These are phyloP conservation scores for Fusarium azukiicola DNA, from an alignment of 2,329 filamentous ascomycete species.

Conservation along the genomic window DNA sequence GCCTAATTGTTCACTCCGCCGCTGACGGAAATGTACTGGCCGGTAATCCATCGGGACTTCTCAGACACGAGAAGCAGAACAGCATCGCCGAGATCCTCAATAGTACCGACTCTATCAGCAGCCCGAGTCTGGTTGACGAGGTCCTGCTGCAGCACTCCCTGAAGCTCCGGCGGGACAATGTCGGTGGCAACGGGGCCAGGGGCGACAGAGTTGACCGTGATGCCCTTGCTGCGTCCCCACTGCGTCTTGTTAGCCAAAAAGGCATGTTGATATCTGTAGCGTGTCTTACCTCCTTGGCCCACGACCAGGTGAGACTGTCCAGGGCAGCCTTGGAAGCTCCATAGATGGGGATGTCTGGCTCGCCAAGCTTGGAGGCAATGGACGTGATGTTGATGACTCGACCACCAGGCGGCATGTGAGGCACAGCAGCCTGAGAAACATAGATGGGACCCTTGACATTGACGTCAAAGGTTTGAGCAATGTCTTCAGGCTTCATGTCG, in stretches of 20 bases:
- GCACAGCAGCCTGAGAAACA: conserved; percentile 58
- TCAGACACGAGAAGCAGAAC: conserved; percentile 35
- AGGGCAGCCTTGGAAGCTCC: conserved; percentile 58
- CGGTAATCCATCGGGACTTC: conserved; percentile 39
- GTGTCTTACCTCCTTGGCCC: conserved; percentile 58
- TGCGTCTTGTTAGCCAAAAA: conserved; percentile 30
- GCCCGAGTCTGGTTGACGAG: conserved; percentile 56
- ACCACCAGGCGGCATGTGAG: conserved; percentile 61
- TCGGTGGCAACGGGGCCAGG: conserved; percentile 66
- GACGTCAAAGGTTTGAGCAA: conserved; percentile 55
- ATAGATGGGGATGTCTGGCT: conserved; percentile 39
- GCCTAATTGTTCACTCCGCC: conserved; percentile 24
- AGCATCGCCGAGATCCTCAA: conserved; percentile 66
- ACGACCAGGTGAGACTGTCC: conserved; percentile 59
- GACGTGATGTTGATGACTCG: conserved; percentile 52
- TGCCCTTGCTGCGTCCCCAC: conserved; percentile 61
- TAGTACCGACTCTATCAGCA: conserved; percentile 58
- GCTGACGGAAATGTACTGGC: conserved; percentile 37
- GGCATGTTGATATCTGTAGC: neutral
- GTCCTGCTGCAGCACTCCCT: conserved; percentile 43
- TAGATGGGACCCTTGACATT: conserved; percentile 63
- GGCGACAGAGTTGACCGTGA: conserved; percentile 67
- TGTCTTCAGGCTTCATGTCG: conserved; percentile 46
- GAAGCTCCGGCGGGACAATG: conserved; percentile 36
- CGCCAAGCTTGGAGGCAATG: conserved; percentile 41